Evolutionary conservation across 2,329 filamentous ascomycete species (phyloP).

Genomic region (Ceratocystis cubensis): DNA sequence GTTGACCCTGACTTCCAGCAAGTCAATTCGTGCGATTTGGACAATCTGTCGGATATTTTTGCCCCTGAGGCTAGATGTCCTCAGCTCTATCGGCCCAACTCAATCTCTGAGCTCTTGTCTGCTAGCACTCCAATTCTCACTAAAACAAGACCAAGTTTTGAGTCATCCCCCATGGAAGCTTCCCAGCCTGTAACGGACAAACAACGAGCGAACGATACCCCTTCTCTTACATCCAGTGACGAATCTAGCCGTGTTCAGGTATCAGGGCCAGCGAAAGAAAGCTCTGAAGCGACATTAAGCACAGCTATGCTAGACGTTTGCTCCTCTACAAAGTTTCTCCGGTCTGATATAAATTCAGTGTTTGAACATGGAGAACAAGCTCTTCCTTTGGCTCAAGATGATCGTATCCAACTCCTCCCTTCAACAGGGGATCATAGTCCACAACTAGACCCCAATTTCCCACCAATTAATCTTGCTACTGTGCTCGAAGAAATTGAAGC

Average conservation of each 20-base stretch:
- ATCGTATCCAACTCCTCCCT: background rate
- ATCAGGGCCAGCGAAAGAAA: background rate
- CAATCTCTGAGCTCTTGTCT: slow-evolving; percentile 10
- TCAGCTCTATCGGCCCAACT: background rate
- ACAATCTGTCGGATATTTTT: slow-evolving; percentile 2
- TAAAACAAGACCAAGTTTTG: background rate
- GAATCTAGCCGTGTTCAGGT: background rate
- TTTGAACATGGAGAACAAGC: background rate
- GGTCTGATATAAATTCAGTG: background rate
- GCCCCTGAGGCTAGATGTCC: background rate
- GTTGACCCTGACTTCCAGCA: background rate
- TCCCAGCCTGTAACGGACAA: background rate
- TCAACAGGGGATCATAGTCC: background rate
- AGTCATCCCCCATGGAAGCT: background rate
- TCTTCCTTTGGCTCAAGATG: background rate
- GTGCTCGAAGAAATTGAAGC: slow-evolving; percentile 14
- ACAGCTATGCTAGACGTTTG: background rate
- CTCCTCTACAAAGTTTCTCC: too few species aligned
- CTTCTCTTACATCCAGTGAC: background rate
- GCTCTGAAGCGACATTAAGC: background rate
- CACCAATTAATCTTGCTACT: slow-evolving; percentile 2
- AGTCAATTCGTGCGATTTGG: background rate
- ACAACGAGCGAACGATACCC: background rate
- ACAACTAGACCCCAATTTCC: background rate
- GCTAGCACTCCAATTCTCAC: background rate